These are phyloP conservation scores for Penicillium waksmanii DNA, from an alignment of 495 filamentous ascomycete genomes.

Conservation along the genomic window DNA sequence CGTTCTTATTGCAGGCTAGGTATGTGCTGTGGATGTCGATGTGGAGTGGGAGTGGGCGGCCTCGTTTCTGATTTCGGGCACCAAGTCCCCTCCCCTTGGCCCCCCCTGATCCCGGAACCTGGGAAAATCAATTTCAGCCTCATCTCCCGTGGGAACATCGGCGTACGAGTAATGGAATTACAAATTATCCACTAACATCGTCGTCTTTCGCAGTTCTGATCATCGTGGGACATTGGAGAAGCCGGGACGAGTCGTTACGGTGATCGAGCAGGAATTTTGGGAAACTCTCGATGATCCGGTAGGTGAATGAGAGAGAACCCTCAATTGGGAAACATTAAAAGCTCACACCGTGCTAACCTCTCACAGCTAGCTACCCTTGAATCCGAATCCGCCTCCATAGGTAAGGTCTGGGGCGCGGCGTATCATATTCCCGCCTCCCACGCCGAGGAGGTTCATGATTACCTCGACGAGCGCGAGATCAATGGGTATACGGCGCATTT, in stretches of 20 bases:
- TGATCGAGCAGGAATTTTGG: slow-evolving; percentile 84
- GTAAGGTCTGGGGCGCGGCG: slow-evolving; percentile 85
- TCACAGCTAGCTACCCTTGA: slow-evolving; percentile 40
- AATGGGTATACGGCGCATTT: slow-evolving; percentile 94
- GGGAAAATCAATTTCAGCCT: background rate
- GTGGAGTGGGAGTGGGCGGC: background rate
- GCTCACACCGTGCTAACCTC: background rate
- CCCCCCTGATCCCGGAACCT: background rate
- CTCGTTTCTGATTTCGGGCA: background rate
- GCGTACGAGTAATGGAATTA: background rate
- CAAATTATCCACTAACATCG: background rate
- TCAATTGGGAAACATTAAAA: background rate
- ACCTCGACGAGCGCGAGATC: slow-evolving; percentile 96
- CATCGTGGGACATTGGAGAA: slow-evolving; percentile 88
- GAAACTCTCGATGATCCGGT: slow-evolving; percentile 70
- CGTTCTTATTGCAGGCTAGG: slow-evolving; percentile 36
- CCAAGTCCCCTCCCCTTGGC: no score
- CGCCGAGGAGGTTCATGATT: slow-evolving; percentile 80
- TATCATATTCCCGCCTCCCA: slow-evolving; percentile 80
- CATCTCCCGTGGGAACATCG: background rate
- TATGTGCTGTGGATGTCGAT: slow-evolving; percentile 16
- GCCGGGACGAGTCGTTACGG: slow-evolving; percentile 90
- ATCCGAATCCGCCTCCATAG: slow-evolving; percentile 46
- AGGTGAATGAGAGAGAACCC: slow-evolving; percentile 3
- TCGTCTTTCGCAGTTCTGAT: slow-evolving; percentile 65